Evolutionary conservation across 495 filamentous ascomycete species (phyloP).

Genomic region (Aspergillus ellipticus): DNA sequence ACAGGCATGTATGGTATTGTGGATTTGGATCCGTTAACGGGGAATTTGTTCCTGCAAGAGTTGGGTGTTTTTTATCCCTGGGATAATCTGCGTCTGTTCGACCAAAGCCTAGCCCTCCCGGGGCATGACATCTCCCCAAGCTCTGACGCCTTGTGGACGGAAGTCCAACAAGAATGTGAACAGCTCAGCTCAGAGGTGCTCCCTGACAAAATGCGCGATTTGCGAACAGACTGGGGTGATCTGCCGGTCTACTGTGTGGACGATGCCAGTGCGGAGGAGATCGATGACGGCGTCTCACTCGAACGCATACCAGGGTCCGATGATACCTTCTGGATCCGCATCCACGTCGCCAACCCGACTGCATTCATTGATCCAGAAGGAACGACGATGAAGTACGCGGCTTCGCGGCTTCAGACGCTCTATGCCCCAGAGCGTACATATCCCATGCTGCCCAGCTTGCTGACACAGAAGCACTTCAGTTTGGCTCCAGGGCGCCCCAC

Average conservation of each 20-base stretch:
- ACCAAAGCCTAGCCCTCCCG: conserved; percentile 60
- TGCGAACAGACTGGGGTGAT: conserved; percentile 69
- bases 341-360: conserved; percentile 92
- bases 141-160: conserved; percentile 31
- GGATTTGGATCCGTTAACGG: conserved; percentile 51
- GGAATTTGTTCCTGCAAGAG: conserved; percentile 76
- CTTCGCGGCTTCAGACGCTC: conserved; percentile 57
- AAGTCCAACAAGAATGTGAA: conserved; percentile 25
- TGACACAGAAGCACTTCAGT: conserved; percentile 63
- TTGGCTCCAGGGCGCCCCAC: conserved; percentile 62
- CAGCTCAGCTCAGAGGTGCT: conserved; percentile 25
- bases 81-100: conserved; percentile 67
- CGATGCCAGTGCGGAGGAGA: conserved; percentile 62
- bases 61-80: conserved; percentile 77
- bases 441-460: conserved; percentile 64
- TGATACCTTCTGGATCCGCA: conserved; percentile 70
- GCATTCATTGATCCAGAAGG: conserved; percentile 65
- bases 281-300: conserved; percentile 86
- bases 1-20: conserved; percentile 63
- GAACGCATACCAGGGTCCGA: conserved; percentile 57
- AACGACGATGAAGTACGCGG: conserved; percentile 59
- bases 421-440: conserved; percentile 72
- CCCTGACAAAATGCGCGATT: conserved; percentile 46
- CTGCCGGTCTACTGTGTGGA: conserved; percentile 84
- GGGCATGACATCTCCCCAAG: conserved; percentile 38